These are phyloP conservation scores for Exserohilum rostratum DNA, from an alignment of 2,329 filamentous ascomycete genomes.

Conservation along the genomic window DNA sequence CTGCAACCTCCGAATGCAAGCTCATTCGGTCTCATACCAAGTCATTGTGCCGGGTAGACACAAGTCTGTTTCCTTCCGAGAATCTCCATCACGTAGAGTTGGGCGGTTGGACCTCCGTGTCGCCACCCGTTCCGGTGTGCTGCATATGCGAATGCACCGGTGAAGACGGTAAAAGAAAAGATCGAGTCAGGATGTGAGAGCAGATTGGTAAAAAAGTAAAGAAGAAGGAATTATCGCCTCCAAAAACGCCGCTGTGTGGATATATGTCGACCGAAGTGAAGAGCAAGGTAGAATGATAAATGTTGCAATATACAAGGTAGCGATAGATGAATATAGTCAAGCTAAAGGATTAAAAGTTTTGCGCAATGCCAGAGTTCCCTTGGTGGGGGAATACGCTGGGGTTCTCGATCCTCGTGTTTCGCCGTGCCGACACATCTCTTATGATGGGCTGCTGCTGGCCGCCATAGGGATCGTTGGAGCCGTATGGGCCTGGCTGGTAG, in stretches of 20 bases:
- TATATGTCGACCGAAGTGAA: slow-evolving; percentile 15
- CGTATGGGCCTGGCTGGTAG: slow-evolving; percentile 62
- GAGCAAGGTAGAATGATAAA: slow-evolving; percentile 7
- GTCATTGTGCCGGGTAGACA: background rate
- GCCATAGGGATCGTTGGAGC: slow-evolving; percentile 59
- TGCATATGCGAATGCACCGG: slow-evolving; percentile 14
- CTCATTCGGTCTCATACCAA: slow-evolving; percentile 1
- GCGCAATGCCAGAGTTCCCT: slow-evolving; percentile 88
- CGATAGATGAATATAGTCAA: slow-evolving; percentile 9
- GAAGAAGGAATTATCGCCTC: background rate
- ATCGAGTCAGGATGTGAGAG: slow-evolving; percentile 13
- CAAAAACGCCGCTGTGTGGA: slow-evolving; percentile 19
- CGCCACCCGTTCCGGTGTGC: slow-evolving; percentile 6
- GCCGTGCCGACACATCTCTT: slow-evolving; percentile 85
- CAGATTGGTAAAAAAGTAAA: background rate
- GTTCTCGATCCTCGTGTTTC: slow-evolving; percentile 94
- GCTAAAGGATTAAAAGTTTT: slow-evolving; percentile 76
- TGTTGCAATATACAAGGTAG: slow-evolving; percentile 27
- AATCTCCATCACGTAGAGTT: slow-evolving; percentile 8
- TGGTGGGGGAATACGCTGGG: slow-evolving; percentile 88
- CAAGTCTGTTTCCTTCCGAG: background rate
- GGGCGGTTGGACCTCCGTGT: slow-evolving; percentile 12
- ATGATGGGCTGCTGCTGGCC: slow-evolving; percentile 76
- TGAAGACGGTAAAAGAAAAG: slow-evolving; percentile 4
- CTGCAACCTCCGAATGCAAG: slow-evolving; percentile 3